Evolutionary conservation across 2,329 filamentous ascomycete genomes (phyloP), one percentile per base, ranked within the genome.

Genomic region (Pseudogymnoascus sp.): DNA sequence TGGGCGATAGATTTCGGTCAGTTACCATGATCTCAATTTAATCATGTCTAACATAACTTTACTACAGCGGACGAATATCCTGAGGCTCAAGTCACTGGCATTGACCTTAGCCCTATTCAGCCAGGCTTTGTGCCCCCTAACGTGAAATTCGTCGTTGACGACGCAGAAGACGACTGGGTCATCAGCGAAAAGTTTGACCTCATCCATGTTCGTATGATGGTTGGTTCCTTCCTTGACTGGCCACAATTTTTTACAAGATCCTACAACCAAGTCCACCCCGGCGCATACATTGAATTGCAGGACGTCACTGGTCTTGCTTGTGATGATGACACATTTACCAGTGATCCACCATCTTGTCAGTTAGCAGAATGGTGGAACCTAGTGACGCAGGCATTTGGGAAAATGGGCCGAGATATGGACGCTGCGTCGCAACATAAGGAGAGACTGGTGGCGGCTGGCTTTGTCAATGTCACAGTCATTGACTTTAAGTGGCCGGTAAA

Each of bases 71-170:
- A 66, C 28, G 63, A 69, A 12, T 70, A 70, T 35, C 71, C 74
- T 2, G 64, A 69, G 22, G 60, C 67, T 24, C 62, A 68, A 62
- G 70, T 72, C 2, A 61, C 66, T 22, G 70, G 68, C 22, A 65
- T 67, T 61, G 72, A 73, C 43, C 66, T 73, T 10, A 71, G 69
- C 31, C 67, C 67, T 16, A 70, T 69, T 16, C 66, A 71, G 31
- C 67, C 69, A 2, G 76, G 76, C 4, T 78, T 82, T 59, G 86
- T 91, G 0, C 89, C 89, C 0, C 82, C 83, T 16, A 93, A 93
- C 66, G 87, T 91, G 12, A 83, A 85, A 66, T 93, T 93, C 67
- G 85, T 85, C 7, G 60, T 64, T 28, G 62, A 64, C 19, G 62
- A 64, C 33, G 26, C 26, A 14, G 67, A 69, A 16, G 31, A 65